Evolutionary conservation across 208 protist species (phyloP).

Genomic region (Wallacemonas sp.): DNA sequence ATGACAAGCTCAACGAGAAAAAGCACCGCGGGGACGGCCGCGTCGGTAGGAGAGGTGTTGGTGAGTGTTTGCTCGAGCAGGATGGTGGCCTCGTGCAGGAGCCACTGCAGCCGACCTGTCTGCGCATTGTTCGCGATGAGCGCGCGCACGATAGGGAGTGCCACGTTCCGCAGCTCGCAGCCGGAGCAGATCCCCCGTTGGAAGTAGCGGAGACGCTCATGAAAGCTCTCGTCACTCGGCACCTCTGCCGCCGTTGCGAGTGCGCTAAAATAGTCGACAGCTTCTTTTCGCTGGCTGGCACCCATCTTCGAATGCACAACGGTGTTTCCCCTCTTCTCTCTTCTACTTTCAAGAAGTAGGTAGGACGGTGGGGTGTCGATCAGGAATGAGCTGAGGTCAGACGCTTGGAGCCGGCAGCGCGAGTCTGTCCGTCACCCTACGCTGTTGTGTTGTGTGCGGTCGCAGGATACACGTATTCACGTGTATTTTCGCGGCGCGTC

Average conservation of each 20-base stretch:
- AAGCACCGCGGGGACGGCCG: constrained; percentile 27
- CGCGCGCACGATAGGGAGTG: constrained; percentile 34
- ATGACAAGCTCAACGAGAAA: constrained; percentile 57
- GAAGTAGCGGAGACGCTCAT: constrained; percentile 26
- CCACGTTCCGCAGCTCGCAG: constrained; percentile 35
- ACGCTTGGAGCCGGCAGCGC: no score
- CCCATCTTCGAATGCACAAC: constrained; percentile 35
- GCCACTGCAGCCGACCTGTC: constrained; percentile 48
- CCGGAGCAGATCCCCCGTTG: constrained; percentile 43
- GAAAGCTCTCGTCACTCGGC: constrained; percentile 42
- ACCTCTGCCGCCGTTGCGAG: constrained; percentile 14
- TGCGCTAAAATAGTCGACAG: constrained; percentile 37
- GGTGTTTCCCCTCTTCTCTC: neutral
- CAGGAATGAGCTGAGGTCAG: no score
- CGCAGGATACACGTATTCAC: no score
- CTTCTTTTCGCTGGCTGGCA: constrained; percentile 52
- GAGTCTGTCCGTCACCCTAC: no score
- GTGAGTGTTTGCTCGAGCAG: constrained; percentile 26
- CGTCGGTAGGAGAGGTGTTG: constrained; percentile 18
- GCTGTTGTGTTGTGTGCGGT: no score
- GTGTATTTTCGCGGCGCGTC: no score
- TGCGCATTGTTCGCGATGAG: constrained; percentile 18
- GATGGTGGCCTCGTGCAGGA: constrained; percentile 40
- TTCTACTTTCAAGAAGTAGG: neutral
- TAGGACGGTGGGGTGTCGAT: no score